phyloP scores from a whole-genome alignment of 2,329 filamentous ascomycete genomes.

The Ascochyta rabiei region DNA sequence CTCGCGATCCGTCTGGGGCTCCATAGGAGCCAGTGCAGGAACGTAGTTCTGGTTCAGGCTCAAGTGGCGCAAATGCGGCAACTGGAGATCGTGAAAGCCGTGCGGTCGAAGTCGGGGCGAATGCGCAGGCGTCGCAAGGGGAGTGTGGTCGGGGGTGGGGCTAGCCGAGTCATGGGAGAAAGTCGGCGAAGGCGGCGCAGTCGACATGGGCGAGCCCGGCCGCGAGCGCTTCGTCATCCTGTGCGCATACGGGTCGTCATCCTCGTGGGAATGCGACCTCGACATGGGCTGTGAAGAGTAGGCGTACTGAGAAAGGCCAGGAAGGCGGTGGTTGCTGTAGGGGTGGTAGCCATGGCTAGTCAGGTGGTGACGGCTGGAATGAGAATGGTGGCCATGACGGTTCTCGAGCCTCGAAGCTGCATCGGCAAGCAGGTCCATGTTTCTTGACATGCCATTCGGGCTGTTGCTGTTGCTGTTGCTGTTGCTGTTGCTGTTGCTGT shows the following conservation, averaged over 20 bases:
- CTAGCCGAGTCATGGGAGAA: constrained; percentile 96
- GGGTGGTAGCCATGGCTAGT: constrained; percentile 53
- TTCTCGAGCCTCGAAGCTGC: constrained; percentile 71
- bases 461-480: constrained; percentile 51
- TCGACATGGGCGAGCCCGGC: constrained; percentile 93
- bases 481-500: constrained; percentile 44
- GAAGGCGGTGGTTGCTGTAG: constrained; percentile 64
- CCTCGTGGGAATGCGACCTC: constrained; percentile 81
- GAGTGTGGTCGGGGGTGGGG: constrained; percentile 96
- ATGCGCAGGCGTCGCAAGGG: constrained; percentile 93
- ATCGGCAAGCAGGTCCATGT: constrained; percentile 73
- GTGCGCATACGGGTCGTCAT: constrained; percentile 79
- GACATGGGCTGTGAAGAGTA: constrained; percentile 88
- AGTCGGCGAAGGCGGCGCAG: constrained; percentile 91
- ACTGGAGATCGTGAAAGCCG: constrained; percentile 72
- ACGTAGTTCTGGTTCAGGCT: constrained; percentile 64
- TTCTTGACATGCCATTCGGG: constrained; percentile 58
- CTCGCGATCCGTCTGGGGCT: constrained; percentile 66
- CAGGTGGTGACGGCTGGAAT: constrained; percentile 47
- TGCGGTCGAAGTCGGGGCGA: constrained; percentile 88
- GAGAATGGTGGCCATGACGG: constrained; percentile 56
- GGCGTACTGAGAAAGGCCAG: constrained; percentile 52
- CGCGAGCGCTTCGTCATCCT: constrained; percentile 85
- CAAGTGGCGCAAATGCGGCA: constrained; percentile 82
- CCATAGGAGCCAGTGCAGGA: constrained; percentile 73